Percentiles rank a stretch among this genome's conserved stretches.
Evolutionary conservation across 1,284 basidiomycete species (phyloP).

Genomic region (Ceratobasidium sp.): DNA sequence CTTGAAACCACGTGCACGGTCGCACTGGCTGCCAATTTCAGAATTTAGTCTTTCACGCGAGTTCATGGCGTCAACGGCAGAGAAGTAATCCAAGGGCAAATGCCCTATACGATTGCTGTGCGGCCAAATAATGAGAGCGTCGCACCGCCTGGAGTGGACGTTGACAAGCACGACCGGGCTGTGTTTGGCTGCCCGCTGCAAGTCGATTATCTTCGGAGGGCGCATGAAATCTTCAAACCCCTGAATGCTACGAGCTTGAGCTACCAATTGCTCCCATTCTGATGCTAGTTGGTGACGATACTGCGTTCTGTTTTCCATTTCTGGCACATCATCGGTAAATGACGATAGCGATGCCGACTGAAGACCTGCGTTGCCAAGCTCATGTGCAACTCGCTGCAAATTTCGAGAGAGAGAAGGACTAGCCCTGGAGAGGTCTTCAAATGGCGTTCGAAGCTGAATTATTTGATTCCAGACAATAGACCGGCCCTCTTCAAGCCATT

Average conservation of each 20-base stretch:
- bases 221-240: slow-evolving; percentile 36
- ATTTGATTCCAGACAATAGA: slow-evolving; percentile 15
- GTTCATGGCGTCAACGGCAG: too few relatives aligned
- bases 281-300: neutral
- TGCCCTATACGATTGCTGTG: too few relatives aligned
- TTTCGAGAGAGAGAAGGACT: neutral
- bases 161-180: slow-evolving; percentile 38
- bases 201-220: slow-evolving; percentile 2
- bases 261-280: slow-evolving; percentile 17
- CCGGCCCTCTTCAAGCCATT: slow-evolving; percentile 27
- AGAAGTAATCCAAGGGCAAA: too few relatives aligned
- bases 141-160: neutral
- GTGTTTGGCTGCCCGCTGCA: neutral
- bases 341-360: neutral
- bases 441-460: neutral
- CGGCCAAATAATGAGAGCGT: too few relatives aligned
- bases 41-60: neutral
- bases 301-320: neutral
- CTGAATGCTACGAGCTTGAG: slow-evolving; percentile 19
- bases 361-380: neutral
- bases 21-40: neutral
- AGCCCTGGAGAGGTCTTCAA: neutral
- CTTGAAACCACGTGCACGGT: neutral
- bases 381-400: neutral
- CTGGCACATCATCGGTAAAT: neutral